A percentile compares a stretch with the other conserved stretches of the same genome.
phyloP scores from a whole-genome alignment of 257 asterid genomes.

The Ehretia macrophylla region DNA sequence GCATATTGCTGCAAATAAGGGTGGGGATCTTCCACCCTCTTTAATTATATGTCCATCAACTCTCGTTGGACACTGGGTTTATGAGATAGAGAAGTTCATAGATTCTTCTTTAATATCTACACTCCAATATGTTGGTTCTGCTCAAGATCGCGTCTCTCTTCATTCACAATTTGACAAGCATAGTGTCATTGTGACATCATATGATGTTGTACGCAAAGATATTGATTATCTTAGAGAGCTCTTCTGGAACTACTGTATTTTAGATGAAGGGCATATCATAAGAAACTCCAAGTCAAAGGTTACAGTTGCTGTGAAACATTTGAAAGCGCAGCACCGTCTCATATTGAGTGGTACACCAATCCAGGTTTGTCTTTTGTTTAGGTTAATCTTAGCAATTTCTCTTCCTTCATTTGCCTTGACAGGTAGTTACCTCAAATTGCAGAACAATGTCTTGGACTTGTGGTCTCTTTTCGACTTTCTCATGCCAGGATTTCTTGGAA shows the following conservation, averaged over 20 bases:
- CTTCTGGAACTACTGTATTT: conserved; percentile 91
- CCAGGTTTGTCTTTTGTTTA: conserved; percentile 55
- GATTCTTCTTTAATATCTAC: conserved; percentile 82
- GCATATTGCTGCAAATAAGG: conserved; percentile 54
- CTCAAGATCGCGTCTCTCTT: conserved; percentile 75
- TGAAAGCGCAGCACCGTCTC: conserved; percentile 95
- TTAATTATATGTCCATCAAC: conserved; percentile 93
- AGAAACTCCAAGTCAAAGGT: conserved; percentile 91
- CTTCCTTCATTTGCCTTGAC: conserved; percentile 21
- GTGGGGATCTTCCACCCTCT: conserved; percentile 65
- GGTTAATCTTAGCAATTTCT: not conserved
- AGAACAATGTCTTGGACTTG: conserved; percentile 95
- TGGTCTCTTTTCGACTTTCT: conserved; percentile 99
- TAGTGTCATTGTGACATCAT: conserved; percentile 83
- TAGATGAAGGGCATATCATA: conserved; percentile 97
- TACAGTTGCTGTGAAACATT: conserved; percentile 86
- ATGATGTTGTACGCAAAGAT: conserved; percentile 96
- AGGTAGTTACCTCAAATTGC: conserved; percentile 38
- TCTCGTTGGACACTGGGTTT: conserved; percentile 98
- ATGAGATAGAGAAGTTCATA: conserved; percentile 96
- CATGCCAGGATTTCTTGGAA: conserved; percentile 99
- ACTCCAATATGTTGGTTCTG: conserved; percentile 94
- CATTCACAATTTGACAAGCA: conserved; percentile 64
- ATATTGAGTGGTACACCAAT: conserved; percentile 98
- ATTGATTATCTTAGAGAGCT: conserved; percentile 63